A percentile compares a stretch with the other conserved stretches of the same genome.
These are phyloP conservation scores for Eucalyptus victrix DNA, from an alignment of 345 rosid genomes.

Conservation along the genomic window DNA sequence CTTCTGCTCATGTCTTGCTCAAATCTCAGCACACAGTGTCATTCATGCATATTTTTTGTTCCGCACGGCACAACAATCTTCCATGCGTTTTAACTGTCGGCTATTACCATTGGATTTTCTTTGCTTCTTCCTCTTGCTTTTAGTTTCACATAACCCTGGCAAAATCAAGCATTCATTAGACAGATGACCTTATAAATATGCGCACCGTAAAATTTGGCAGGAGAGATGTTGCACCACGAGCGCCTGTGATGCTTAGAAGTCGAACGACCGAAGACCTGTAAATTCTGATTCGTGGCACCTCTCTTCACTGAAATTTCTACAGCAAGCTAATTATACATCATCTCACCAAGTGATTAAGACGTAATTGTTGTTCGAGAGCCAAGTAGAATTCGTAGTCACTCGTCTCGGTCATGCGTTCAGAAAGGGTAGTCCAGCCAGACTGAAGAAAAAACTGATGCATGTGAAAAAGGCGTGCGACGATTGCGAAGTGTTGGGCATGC, in stretches of 20 bases:
- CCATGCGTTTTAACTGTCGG: background rate
- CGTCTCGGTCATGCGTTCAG: background rate
- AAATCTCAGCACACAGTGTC: background rate
- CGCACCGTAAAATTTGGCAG: background rate
- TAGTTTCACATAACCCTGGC: background rate
- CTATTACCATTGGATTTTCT: background rate
- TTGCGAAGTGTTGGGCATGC: background rate
- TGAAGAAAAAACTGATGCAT: background rate
- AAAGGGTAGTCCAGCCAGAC: background rate
- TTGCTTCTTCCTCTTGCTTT: background rate
- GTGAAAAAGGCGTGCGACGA: background rate
- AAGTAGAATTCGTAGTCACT: background rate
- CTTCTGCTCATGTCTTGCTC: background rate
- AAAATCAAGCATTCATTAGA: background rate
- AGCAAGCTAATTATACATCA: background rate
- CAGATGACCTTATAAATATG: background rate
- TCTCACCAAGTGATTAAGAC: background rate
- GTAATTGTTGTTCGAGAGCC: background rate
- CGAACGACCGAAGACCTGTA: background rate
- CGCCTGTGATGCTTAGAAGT: background rate
- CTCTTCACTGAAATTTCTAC: background rate
- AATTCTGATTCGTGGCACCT: background rate
- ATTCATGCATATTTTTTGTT: background rate
- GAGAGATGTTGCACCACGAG: background rate
- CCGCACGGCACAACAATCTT: background rate